phyloP scores from a whole-genome alignment of 192 early-diverging fungal species.

The Dissophora ornata region DNA sequence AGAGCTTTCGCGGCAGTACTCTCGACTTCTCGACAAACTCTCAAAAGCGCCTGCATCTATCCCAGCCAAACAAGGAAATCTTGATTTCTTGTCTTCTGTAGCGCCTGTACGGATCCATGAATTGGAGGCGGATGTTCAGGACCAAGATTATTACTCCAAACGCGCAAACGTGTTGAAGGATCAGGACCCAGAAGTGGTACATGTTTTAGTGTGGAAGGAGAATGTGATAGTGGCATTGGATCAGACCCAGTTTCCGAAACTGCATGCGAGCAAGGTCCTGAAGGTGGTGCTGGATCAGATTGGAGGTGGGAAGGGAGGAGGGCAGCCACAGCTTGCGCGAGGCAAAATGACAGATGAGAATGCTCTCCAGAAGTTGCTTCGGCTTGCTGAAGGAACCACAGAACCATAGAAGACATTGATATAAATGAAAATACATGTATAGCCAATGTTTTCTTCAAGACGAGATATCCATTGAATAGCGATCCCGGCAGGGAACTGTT shows the following conservation, averaged over 20 bases:
- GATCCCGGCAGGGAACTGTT: no score
- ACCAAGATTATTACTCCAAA: constrained; percentile 56
- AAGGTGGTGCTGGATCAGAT: constrained; percentile 55
- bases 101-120: constrained; percentile 43
- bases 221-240: constrained; percentile 57
- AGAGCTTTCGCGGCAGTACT: constrained; percentile 55
- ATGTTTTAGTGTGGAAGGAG: constrained; percentile 59
- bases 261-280: constrained; percentile 51
- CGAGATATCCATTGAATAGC: no score
- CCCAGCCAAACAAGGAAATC: constrained; percentile 10
- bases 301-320: constrained; percentile 62
- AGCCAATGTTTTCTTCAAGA: no score
- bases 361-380: constrained; percentile 13
- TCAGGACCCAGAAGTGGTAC: constrained; percentile 35
- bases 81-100: constrained; percentile 4
- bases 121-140: constrained; percentile 51
- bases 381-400: neutral
- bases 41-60: constrained; percentile 30
- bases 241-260: constrained; percentile 22
- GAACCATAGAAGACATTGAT: no score
- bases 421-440: no score
- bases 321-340: constrained; percentile 61
- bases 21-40: constrained; percentile 56
- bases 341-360: constrained; percentile 24
- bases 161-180: constrained; percentile 58